Base-by-base conservation (phyloP, 1,284 basidiomycete genomes). In the Pseudozyma hubeiensis region DNA sequence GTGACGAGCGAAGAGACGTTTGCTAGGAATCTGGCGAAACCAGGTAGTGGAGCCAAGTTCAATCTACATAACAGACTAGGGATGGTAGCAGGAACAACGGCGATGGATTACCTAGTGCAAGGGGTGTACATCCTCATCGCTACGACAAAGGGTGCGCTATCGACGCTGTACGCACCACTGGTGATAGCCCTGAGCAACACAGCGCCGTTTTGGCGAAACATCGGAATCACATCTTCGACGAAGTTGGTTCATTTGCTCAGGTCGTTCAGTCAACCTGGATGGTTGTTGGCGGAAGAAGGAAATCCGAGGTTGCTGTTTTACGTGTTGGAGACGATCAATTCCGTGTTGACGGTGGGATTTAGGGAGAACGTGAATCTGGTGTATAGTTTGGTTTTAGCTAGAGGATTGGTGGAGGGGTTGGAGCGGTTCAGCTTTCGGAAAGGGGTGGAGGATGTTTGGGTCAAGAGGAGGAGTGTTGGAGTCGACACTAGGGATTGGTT, bases 291-390 rank as follows among this genome's bases (percentile, higher is more conserved):
- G 0, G 94, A 97, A 73, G 94, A 97, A 85, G 93, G 93, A 7
- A 92, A 98, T 83, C 96, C 96, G 3, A 87, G 95, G 52, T 86
- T 97, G 29, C 87, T 97, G 33, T 97, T 92, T 85, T 96, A 96
- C 85, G 90, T 94, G 90, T 88, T 98, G 45, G 95, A 98, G 84
- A 89, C 91, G 5, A 93, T 97, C 87, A 97, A 94, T 84, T 89
- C 90, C 6, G 87, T 97, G 54, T 88, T 97, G 56, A 86, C 83
- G 45, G 75, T 72, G 53, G 80, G 84, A 31, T 78, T 80, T n/a
- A 57, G 19, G 13, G 90, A 92, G 39, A 98, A 97, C 84, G 90
- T 94, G 0, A 92, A 96, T 77, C 85, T 98, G 33, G 87, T 94
- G 41, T 96, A 97, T 82, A 91, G 91, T 1, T 89, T 98, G 53